phyloP scores from a whole-genome alignment of 2,329 filamentous ascomycete genomes.

The Hypocrella siamensis region DNA sequence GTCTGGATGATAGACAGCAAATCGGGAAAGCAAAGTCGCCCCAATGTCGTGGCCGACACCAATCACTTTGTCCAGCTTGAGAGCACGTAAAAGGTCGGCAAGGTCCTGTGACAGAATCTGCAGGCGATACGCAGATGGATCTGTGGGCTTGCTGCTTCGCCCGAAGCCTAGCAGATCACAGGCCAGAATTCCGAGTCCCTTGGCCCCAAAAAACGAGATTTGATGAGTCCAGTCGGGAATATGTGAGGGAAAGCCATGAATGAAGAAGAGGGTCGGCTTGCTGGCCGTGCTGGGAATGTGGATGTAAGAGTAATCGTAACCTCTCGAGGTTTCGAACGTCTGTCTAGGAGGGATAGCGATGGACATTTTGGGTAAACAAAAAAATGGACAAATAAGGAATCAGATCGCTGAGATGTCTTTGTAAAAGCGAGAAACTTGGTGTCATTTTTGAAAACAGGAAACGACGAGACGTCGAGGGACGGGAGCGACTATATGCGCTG shows the following conservation, averaged over 20 bases:
- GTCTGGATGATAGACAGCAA: conserved; percentile 11
- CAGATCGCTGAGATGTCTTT: too few relatives aligned
- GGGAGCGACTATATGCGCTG: too few relatives aligned
- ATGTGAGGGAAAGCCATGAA: conserved; percentile 33
- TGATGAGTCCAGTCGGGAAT: conserved; percentile 26
- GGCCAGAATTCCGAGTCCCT: conserved; percentile 25
- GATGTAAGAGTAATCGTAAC: conserved; percentile 15
- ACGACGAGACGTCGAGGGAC: too few relatives aligned
- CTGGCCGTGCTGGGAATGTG: conserved; percentile 7
- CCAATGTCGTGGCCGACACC: conserved; percentile 24
- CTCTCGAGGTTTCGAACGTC: conserved; percentile 6
- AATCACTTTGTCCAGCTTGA: conserved; percentile 20
- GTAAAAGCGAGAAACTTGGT: too few relatives aligned
- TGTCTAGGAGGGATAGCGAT: background rate
- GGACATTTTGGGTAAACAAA: conserved; percentile 3
- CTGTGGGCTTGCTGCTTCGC: conserved; percentile 14
- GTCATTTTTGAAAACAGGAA: too few relatives aligned
- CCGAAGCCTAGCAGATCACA: conserved; percentile 25
- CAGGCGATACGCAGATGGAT: conserved; percentile 13
- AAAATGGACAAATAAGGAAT: too few relatives aligned
- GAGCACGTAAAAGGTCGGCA: conserved; percentile 15
- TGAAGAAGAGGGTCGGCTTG: conserved; percentile 23
- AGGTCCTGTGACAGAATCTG: conserved; percentile 17
- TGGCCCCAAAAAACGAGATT: conserved; percentile 14
- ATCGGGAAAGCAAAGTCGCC: conserved; percentile 14